A percentile compares a stretch with the other conserved stretches of the same genome.
These are phyloP conservation scores for Claviceps maximensis DNA, from an alignment of 2,329 filamentous ascomycete genomes.

Conservation along the genomic window DNA sequence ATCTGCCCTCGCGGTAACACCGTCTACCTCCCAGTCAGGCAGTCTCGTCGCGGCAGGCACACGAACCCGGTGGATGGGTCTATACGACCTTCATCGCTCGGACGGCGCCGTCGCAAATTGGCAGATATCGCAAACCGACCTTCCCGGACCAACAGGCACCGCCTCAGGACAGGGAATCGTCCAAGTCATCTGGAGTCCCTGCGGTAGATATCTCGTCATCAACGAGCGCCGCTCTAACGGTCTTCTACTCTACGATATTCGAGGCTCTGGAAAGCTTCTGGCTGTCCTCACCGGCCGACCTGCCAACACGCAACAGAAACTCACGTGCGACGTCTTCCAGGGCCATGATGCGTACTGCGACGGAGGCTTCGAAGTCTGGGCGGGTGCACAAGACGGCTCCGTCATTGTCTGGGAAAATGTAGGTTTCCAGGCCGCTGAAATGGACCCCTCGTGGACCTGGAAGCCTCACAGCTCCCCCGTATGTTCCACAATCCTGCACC, in stretches of 20 bases:
- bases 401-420: constrained; percentile 48
- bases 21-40: constrained; percentile 17
- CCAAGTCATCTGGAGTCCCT: constrained; percentile 49
- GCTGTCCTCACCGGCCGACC: constrained; percentile 37
- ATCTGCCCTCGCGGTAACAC: constrained; percentile 39
- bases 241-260: constrained; percentile 49
- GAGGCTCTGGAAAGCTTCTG: constrained; percentile 44
- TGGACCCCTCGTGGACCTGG: constrained; percentile 37
- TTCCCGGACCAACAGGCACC: constrained; percentile 19
- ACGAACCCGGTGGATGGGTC: constrained; percentile 47
- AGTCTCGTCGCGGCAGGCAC: constrained; percentile 46
- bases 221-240: constrained; percentile 44
- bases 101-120: constrained; percentile 44
- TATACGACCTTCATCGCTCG: constrained; percentile 46
- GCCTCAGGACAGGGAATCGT: constrained; percentile 50
- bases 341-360: constrained; percentile 17
- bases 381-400: constrained; percentile 38
- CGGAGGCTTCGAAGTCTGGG: constrained; percentile 48
- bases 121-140: constrained; percentile 43
- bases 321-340: constrained; percentile 42
- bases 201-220: constrained; percentile 48
- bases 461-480: constrained; percentile 32
- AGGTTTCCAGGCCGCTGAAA: constrained; percentile 31
- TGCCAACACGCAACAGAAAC: constrained; percentile 40
- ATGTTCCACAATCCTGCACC: constrained; percentile 36